Percentiles rank a stretch among this genome's conserved stretches.
Conservation (phyloP, 225 moss, liverwort and hornwort genomes). For the Sphagnum tenellum region DNA sequence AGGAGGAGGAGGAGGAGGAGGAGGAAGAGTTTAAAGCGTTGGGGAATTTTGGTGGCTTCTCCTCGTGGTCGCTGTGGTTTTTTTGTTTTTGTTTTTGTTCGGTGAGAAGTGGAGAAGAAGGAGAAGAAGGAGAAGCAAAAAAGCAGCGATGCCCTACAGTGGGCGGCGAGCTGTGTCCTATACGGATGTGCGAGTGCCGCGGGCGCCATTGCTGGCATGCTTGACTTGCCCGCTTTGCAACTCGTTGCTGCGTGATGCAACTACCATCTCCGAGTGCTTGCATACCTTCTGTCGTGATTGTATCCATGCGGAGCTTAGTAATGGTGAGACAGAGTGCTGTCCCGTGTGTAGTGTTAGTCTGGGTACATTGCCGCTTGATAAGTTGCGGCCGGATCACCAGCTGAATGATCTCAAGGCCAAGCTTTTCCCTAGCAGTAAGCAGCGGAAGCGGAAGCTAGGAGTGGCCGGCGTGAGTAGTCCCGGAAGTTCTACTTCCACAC, state of each 20-base stretch:
- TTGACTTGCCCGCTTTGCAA: slow-evolving; percentile 81
- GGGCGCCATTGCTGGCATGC: slow-evolving; percentile 65
- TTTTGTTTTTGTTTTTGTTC: no score
- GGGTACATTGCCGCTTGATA: slow-evolving; percentile 87
- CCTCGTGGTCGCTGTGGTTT: no score
- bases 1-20: no score
- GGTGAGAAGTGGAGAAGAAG: no score
- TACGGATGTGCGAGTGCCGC: slow-evolving; percentile 59
- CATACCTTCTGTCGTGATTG: slow-evolving; percentile 89
- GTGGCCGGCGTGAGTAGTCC: slow-evolving; percentile 37
- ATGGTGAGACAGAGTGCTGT: slow-evolving; percentile 86
- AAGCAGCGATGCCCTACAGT: slow-evolving; percentile 42
- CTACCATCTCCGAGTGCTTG: slow-evolving; percentile 93
- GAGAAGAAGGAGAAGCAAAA: no score
- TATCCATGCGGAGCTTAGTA: slow-evolving; percentile 65
- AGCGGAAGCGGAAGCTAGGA: slow-evolving; percentile 71
- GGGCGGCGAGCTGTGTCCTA: slow-evolving; percentile 37
- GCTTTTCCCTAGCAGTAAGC: slow-evolving; percentile 45
- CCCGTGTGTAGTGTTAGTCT: slow-evolving; percentile 90
- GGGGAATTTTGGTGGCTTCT: no score
- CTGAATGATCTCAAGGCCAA: slow-evolving; percentile 85
- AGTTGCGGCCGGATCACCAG: slow-evolving; percentile 89
- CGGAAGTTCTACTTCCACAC: slow-evolving; percentile 36
- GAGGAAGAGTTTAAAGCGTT: no score
- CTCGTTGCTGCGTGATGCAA: slow-evolving; percentile 70